Percentiles rank a stretch among this genome's conserved stretches.
Evolutionary conservation across 805 yeast species (phyloP).

Genomic region (Tetrapisispora nanseiensis): DNA sequence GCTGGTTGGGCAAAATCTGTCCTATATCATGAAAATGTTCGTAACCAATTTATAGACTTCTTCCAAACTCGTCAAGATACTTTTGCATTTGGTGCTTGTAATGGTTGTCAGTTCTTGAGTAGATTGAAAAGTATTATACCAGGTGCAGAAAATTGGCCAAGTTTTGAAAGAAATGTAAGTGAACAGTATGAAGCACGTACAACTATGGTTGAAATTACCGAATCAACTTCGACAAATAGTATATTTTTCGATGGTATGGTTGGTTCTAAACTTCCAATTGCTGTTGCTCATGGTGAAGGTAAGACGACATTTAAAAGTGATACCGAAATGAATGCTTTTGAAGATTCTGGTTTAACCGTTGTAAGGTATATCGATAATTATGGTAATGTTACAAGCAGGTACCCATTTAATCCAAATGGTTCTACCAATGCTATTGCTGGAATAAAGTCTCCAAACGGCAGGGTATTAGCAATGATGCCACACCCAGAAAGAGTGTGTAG

Average conservation of each 20-base stretch:
- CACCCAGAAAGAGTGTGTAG: constrained; percentile 95
- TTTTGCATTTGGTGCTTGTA: constrained; percentile 96
- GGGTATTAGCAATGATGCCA: constrained; percentile 98
- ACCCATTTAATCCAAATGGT: constrained; percentile 95
- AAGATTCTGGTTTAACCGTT: constrained; percentile 45
- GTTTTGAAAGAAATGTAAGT: constrained; percentile 79
- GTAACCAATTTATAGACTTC: constrained; percentile 66
- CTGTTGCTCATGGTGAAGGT: constrained; percentile 99
- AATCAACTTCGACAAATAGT: constrained; percentile 37
- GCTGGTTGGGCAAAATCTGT: constrained; percentile 99
- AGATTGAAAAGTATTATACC: constrained; percentile 76
- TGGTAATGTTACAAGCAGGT: constrained; percentile 70
- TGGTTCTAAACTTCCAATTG: constrained; percentile 91
- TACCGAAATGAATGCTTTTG: constrained; percentile 40
- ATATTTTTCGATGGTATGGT: constrained; percentile 84
- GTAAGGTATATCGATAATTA: constrained; percentile 85
- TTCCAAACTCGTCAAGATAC: constrained; percentile 85
- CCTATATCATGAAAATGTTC: constrained; percentile 66
- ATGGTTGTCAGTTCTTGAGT: constrained; percentile 94
- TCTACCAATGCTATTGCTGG: constrained; percentile 91
- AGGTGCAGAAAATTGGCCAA: constrained; percentile 87
- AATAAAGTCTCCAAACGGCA: constrained; percentile 78
- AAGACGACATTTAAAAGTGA: constrained; percentile 59
- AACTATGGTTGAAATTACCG: constrained; percentile 72
- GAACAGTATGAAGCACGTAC: constrained; percentile 97